Conservation (phyloP, 139 green algal genomes). For the Tetraselmis chui region DNA sequence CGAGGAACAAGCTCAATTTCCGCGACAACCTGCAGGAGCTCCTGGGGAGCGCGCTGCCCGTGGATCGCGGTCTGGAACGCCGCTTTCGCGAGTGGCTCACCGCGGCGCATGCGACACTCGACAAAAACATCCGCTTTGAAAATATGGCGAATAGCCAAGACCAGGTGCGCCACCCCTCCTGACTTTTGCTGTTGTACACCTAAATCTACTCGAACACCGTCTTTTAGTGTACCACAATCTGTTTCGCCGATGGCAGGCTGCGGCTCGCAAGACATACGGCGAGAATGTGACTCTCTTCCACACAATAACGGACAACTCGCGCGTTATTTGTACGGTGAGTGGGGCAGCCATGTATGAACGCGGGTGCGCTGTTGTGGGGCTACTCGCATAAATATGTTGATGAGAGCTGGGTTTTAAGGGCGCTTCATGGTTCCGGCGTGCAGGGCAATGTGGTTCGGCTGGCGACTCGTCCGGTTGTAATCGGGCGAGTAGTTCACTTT, state of each 20-base stretch:
- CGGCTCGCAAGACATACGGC: conserved; percentile 12
- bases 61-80: conserved; percentile 46
- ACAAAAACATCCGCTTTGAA: conserved; percentile 56
- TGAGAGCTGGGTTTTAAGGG: no score
- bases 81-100: conserved; percentile 59
- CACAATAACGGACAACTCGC: conserved; percentile 35
- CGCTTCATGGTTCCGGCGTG: no score
- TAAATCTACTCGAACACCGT: no score
- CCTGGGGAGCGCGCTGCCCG: conserved; percentile 40
- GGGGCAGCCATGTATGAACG: no score
- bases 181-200: no score
- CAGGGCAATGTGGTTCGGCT: conserved; percentile 52
- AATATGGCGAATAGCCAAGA: conserved; percentile 22
- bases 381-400: no score
- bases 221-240: no score
- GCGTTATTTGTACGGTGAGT: conserved; percentile 15
- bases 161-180: no score
- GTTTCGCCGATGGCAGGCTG: conserved; percentile 8
- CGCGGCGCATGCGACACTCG: conserved; percentile 55
- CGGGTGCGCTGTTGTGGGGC: no score
- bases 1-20: conserved; percentile 69
- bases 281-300: conserved; percentile 56
- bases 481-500: conserved; percentile 54
- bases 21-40: conserved; percentile 60
- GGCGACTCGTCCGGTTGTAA: conserved; percentile 37